Conservation (phyloP, 2,329 filamentous ascomycete species). For the Sarocladiaceae sp. region DNA sequence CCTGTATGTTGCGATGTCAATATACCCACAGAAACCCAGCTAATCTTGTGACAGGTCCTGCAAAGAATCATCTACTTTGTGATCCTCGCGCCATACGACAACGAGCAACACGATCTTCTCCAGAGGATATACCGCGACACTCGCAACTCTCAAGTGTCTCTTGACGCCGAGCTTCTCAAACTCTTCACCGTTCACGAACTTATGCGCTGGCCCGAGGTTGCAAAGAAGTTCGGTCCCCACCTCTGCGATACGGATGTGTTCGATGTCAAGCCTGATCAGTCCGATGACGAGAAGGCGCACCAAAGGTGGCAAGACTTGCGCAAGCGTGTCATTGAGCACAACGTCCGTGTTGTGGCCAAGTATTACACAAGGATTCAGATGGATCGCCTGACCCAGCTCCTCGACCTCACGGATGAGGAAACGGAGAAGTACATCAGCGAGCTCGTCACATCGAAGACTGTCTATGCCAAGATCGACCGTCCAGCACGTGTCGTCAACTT, state of each 20-base stretch:
- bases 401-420: conserved; percentile 90
- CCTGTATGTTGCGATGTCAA: conserved; percentile 52
- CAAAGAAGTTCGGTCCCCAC: conserved; percentile 81
- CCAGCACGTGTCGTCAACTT: conserved; percentile 90
- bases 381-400: conserved; percentile 78
- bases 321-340: conserved; percentile 98
- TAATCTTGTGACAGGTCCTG: conserved; percentile 54
- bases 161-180: conserved; percentile 82
- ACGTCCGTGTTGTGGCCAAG: conserved; percentile 93
- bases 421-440: conserved; percentile 99
- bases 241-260: conserved; percentile 89
- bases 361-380: conserved; percentile 98
- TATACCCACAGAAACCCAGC: conserved; percentile 1
- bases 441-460: conserved; percentile 93
- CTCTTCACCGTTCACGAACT: conserved; percentile 93
- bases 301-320: conserved; percentile 89
- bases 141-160: conserved; percentile 69
- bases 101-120: conserved; percentile 95
- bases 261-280: conserved; percentile 56
- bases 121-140: conserved; percentile 85
- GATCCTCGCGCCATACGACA: conserved; percentile 93
- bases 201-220: conserved; percentile 96
- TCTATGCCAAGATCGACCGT: conserved; percentile 94
- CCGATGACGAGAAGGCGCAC: conserved; percentile 71
- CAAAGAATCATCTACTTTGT: conserved; percentile 97